phyloP scores from a whole-genome alignment of 176 grass and related monocot genomes.

The Puccinellia tenuiflora region DNA sequence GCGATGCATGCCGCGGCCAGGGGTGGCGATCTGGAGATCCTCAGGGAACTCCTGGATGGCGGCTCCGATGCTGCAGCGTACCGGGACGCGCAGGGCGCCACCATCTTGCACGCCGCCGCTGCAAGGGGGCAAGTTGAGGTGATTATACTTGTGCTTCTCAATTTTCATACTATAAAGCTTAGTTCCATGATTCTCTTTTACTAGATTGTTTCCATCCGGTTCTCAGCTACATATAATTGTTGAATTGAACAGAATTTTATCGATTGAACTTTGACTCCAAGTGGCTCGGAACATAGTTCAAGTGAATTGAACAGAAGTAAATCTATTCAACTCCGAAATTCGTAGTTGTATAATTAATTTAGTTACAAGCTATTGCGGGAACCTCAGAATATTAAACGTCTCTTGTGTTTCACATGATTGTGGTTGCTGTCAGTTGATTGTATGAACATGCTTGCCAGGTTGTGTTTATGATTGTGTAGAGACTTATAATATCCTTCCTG shows the following conservation, averaged over 20 bases:
- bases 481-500: neutral
- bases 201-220: neutral
- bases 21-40: conserved; percentile 67
- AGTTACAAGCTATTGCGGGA: neutral
- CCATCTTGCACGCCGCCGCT: conserved; percentile 68
- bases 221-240: neutral
- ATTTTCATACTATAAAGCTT: neutral
- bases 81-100: conserved; percentile 64
- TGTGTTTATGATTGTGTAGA: neutral
- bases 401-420: conserved; percentile 5
- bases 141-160: neutral
- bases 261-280: neutral
- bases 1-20: conserved; percentile 71
- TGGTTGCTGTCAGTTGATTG: conserved; percentile 1
- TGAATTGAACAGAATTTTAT: neutral
- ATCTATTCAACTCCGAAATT: neutral
- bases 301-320: neutral
- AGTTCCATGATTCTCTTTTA: neutral
- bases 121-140: conserved; percentile 77
- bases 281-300: too few relatives aligned
- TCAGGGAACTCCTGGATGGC: conserved; percentile 62
- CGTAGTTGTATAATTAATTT: neutral
- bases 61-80: conserved; percentile 47
- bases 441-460: conserved; percentile 18
- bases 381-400: neutral